phyloP scores from a whole-genome alignment of 495 filamentous ascomycete species.

The Extremus antarcticus region DNA sequence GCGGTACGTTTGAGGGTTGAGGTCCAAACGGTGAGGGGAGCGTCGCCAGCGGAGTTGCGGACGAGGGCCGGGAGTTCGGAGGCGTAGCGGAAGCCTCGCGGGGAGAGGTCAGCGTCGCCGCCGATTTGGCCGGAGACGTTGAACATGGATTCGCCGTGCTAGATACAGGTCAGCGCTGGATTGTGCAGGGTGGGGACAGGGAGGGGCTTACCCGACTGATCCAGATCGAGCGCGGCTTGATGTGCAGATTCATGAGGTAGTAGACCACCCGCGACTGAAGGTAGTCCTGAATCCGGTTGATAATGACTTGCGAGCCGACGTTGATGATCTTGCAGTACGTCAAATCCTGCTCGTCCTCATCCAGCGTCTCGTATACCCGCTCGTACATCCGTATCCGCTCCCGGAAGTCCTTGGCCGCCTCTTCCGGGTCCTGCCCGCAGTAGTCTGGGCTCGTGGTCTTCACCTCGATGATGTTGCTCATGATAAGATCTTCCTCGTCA shows the following conservation, averaged over 20 bases:
- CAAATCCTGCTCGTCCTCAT: constrained; percentile 67
- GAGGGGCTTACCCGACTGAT: constrained; percentile 65
- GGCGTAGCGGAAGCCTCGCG: constrained; percentile 80
- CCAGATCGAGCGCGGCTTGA: constrained; percentile 95
- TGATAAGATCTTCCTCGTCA: constrained; percentile 87
- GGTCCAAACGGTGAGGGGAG: constrained; percentile 90
- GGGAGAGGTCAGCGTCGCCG: constrained; percentile 77
- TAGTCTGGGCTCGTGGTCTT: constrained; percentile 97
- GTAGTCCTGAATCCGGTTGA: constrained; percentile 95
- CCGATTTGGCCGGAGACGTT: constrained; percentile 84
- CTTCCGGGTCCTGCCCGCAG: constrained; percentile 82
- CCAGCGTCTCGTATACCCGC: constrained; percentile 86
- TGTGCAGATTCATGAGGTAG: constrained; percentile 96
- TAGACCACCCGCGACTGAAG: constrained; percentile 92
- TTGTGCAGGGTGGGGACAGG: background rate
- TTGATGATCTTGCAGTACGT: constrained; percentile 97
- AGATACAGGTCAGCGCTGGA: background rate
- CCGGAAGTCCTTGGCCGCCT: constrained; percentile 79
- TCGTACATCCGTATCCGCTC: constrained; percentile 94
- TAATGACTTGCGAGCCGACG: constrained; percentile 86
- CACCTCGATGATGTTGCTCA: constrained; percentile 94
- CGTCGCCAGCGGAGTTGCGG: constrained; percentile 64
- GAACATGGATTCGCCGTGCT: constrained; percentile 91
- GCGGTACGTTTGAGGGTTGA: constrained; percentile 90
- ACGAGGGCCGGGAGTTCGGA: constrained; percentile 69